phyloP scores from a whole-genome alignment of 192 early-diverging fungal species.

The Diversispora eburnea region DNA sequence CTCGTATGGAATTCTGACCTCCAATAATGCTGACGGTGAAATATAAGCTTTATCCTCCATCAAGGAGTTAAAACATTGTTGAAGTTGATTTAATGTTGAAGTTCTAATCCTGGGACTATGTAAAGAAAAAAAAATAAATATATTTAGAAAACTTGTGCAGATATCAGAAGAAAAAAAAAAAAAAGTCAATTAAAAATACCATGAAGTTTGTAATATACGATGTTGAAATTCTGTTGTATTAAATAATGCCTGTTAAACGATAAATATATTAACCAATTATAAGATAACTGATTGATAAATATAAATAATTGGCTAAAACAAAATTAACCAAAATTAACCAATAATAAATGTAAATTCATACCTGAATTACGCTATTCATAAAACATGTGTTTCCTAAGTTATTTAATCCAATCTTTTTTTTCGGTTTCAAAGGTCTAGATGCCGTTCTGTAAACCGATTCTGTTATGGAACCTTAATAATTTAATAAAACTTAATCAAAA shows the following conservation, averaged over 20 bases:
- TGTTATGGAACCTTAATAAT: not conserved
- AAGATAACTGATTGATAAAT: not conserved
- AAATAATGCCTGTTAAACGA: constrained; percentile 13
- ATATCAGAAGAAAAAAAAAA: not conserved
- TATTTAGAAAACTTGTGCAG: not conserved
- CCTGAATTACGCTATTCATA: constrained; percentile 81
- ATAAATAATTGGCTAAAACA: not conserved
- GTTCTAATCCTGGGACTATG: not conserved
- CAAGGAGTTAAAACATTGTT: constrained; percentile 11
- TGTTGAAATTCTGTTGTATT: constrained; percentile 15
- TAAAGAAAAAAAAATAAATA: not conserved
- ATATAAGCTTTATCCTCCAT: not conserved
- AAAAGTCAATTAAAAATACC: not conserved
- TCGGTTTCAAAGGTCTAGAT: not conserved
- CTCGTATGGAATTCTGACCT: not conserved
- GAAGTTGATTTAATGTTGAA: not conserved
- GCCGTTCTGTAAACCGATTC: not conserved
- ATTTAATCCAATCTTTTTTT: constrained; percentile 52
- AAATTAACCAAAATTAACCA: not conserved
- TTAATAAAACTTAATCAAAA: not conserved
- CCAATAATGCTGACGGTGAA: constrained; percentile 14
- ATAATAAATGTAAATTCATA: constrained; percentile 2
- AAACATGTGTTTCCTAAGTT: constrained; percentile 90
- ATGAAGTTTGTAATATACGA: not conserved
- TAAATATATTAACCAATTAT: not conserved